These are phyloP conservation scores for Sugiyamaella neomexicana DNA, from an alignment of 1,139 yeast species.

Conservation along the genomic window DNA sequence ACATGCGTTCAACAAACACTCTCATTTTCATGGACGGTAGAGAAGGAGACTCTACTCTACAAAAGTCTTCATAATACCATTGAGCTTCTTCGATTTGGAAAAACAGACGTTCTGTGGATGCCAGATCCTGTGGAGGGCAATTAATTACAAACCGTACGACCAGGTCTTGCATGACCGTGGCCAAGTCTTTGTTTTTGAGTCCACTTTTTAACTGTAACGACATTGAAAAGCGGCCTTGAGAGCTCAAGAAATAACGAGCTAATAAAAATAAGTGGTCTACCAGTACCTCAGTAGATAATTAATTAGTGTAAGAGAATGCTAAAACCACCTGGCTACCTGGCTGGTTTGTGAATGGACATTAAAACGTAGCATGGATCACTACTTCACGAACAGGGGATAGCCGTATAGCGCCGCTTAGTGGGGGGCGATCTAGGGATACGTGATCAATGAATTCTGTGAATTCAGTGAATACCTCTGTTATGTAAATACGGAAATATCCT, in stretches of 20 bases:
- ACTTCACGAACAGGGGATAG: background rate
- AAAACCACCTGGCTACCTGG: too few species aligned
- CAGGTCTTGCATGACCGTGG: conserved; percentile 80
- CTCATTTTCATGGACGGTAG: conserved; percentile 81
- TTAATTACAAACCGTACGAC: conserved; percentile 87
- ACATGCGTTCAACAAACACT: conserved; percentile 68
- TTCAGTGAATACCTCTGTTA: too few species aligned
- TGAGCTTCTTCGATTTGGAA: conserved; percentile 98
- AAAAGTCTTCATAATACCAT: conserved; percentile 93
- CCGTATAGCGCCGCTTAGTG: background rate
- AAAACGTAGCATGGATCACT: background rate
- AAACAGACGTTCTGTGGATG: conserved; percentile 80
- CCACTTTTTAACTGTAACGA: conserved; percentile 31
- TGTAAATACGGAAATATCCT: too few species aligned
- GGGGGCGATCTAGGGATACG: too few species aligned
- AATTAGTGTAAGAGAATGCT: too few species aligned
- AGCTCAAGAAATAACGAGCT: too few species aligned
- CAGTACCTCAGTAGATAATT: too few species aligned
- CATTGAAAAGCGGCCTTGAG: too few species aligned
- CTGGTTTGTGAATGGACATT: background rate
- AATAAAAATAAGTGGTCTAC: too few species aligned
- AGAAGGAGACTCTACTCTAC: conserved; percentile 68
- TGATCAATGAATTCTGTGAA: too few species aligned
- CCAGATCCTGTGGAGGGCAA: conserved; percentile 87
- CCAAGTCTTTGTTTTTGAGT: conserved; percentile 50